Conservation (phyloP, 345 rosid species). For the Arabidopsis suecica region DNA sequence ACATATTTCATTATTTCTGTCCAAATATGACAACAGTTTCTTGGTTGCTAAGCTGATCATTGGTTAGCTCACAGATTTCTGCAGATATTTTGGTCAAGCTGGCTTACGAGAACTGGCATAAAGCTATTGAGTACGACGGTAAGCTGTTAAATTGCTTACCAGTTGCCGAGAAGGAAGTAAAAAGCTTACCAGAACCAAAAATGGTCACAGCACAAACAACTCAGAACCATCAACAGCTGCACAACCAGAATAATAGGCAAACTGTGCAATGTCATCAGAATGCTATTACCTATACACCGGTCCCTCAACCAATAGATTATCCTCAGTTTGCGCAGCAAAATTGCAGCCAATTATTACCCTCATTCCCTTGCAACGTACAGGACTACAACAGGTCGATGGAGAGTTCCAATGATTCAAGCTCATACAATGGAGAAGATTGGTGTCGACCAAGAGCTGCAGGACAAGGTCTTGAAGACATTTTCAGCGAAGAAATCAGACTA, state of each 20-base stretch:
- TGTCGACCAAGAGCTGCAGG: slow-evolving; percentile 51
- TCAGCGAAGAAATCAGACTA: slow-evolving; percentile 70
- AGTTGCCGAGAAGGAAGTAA: slow-evolving; percentile 48
- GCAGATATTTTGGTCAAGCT: slow-evolving; percentile 84
- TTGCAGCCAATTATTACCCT: slow-evolving; percentile 49
- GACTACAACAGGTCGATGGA: slow-evolving; percentile 58
- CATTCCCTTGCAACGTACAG: slow-evolving; percentile 48
- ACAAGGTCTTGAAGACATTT: slow-evolving; percentile 62
- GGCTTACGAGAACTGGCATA: slow-evolving; percentile 94
- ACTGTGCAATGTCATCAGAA: slow-evolving; percentile 48
- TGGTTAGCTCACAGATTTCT: slow-evolving; percentile 59
- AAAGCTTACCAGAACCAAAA: slow-evolving; percentile 42
- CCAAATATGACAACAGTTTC: slow-evolving; percentile 1
- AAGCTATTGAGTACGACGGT: slow-evolving; percentile 79
- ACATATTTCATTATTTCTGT: neutral
- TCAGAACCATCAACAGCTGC: slow-evolving; percentile 36
- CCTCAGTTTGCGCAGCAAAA: slow-evolving; percentile 55
- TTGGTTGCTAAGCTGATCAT: slow-evolving; percentile 16
- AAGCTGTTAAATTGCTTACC: slow-evolving; percentile 66
- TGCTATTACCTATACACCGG: slow-evolving; percentile 47
- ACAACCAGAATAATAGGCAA: slow-evolving; percentile 49
- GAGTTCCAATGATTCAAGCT: slow-evolving; percentile 46
- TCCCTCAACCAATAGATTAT: slow-evolving; percentile 62
- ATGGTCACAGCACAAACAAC: neutral
- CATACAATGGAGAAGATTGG: slow-evolving; percentile 72